Base-by-base conservation (phyloP, 2,329 filamentous ascomycete genomes). In the Orbilia ellipsospora region DNA sequence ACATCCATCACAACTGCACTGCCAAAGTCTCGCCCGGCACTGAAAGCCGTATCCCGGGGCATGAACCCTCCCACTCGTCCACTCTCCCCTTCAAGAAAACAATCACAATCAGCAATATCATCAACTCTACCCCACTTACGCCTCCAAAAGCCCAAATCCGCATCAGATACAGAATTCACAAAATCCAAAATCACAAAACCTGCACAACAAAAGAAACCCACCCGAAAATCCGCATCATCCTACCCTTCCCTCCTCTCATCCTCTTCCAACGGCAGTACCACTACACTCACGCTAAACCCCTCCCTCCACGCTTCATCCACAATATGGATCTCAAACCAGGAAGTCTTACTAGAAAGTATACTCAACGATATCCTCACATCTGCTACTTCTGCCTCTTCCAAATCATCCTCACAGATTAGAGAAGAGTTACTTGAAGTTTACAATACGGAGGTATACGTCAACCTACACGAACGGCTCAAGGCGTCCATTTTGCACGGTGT, bases 201-300 rank as follows among this genome's bases (percentile, higher is more conserved):
- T 8, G 7, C 59, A 18, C 45, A 26, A 61, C 23, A 36, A 36
- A 44, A 26, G 36, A 72, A 65, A 45, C 72, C 64, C 8, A 42
- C 72, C 15, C 57, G 72, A 20, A 75, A 75, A 61, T 75, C 72
- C 15, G 72, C 72, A 5, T 75, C 72, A n/a, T 52, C 57, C 13
- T 75, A 75, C 13, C 56, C 64, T 31, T 36, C 64, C 2, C 72
- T 68, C 15, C 28, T 42, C 26, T 54, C n/a, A 20, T 50, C 55
- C 42, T 59, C 55, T 23, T 20, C 50, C 15, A 36, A 10, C 5
- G 31, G 31, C 31, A 36, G 31, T 10, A 28, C 52, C 42, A 45
- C 23, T 2, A 45, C 31, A 40, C n/a, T 12, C 48, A 26, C 28
- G 8, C 40, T 66, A 31, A 64, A 50, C 64, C 45, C 64, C 51